Conservation (phyloP, 106 monocot genomes). For the Posidonia australis region DNA sequence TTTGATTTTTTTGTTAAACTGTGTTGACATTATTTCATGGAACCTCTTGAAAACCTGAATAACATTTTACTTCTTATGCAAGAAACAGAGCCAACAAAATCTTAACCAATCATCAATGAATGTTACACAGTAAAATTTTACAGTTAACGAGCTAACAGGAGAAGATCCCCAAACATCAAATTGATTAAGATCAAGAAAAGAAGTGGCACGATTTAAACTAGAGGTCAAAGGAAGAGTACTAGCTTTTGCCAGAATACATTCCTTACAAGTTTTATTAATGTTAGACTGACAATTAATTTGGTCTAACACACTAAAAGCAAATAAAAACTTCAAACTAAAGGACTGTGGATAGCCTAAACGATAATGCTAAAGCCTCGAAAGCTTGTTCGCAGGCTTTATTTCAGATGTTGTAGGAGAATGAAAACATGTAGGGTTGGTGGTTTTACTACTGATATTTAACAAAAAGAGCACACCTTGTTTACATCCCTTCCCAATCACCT, state of each 20-base stretch:
- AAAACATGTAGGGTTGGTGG: not conserved
- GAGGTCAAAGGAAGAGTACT: not conserved
- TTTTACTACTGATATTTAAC: not conserved
- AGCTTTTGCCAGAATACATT: constrained; percentile 1
- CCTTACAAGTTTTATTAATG: constrained; percentile 5
- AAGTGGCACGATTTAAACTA: not conserved
- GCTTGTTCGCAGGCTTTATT: not conserved
- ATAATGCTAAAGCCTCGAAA: constrained; percentile 1
- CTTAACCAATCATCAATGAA: constrained; percentile 1
- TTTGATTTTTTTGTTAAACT: constrained; percentile 7
- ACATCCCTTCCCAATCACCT: not conserved
- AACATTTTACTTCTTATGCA: not conserved
- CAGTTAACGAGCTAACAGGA: not conserved
- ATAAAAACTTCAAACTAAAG: constrained; percentile 10
- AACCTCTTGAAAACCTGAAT: not conserved
- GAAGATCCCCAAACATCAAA: not conserved
- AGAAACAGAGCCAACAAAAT: constrained; percentile 4
- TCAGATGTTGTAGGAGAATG: constrained; percentile 1
- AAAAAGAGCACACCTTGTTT: not conserved
- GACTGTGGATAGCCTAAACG: not conserved
- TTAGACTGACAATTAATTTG: no score
- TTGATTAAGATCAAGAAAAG: constrained; percentile 1
- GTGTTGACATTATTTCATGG: not conserved
- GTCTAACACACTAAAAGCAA: not conserved
- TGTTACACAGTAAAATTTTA: not conserved